Evolutionary conservation across 2,329 filamentous ascomycete genomes (phyloP).

Genomic region (Graphilbum sp.): DNA sequence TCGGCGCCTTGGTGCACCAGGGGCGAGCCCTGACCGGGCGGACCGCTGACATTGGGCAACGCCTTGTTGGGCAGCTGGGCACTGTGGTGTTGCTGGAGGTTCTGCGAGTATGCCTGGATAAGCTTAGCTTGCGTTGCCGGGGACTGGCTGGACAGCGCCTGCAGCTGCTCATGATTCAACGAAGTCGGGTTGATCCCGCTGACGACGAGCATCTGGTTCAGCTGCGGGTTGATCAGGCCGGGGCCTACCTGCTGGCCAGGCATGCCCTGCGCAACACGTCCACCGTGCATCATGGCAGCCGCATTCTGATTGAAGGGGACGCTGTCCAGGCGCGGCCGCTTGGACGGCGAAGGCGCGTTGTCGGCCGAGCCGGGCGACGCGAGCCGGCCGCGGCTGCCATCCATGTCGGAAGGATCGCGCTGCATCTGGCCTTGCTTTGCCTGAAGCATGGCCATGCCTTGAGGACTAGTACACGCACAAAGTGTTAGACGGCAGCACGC

Average conservation of each 20-base stretch:
- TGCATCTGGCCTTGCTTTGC: constrained; percentile 62
- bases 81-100: constrained; percentile 68
- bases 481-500: too few relatives aligned
- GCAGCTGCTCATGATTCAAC: constrained; percentile 63
- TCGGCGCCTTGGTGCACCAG: constrained; percentile 66
- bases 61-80: constrained; percentile 66
- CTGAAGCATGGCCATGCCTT: constrained; percentile 56
- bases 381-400: constrained; percentile 64
- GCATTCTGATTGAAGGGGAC: constrained; percentile 58
- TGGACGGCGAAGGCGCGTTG: constrained; percentile 82
- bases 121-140: constrained; percentile 60
- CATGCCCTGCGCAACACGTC: constrained; percentile 51
- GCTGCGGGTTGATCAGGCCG: constrained; percentile 29
- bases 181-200: constrained; percentile 61
- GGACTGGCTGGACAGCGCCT: constrained; percentile 36
- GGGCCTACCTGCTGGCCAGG: constrained; percentile 50
- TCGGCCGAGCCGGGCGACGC: constrained; percentile 71
- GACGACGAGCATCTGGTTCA: constrained; percentile 44
- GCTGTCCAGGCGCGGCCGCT: constrained; percentile 69
- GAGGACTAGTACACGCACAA: constrained; percentile 42
- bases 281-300: constrained; percentile 55
- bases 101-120: constrained; percentile 75
- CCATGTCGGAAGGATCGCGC: constrained; percentile 72
- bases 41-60: constrained; percentile 56
- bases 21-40: constrained; percentile 63